Percentiles rank a stretch among this genome's conserved stretches.
These are phyloP conservation scores for Ilex asprella DNA, from an alignment of 257 asterid genomes.

Conservation along the genomic window DNA sequence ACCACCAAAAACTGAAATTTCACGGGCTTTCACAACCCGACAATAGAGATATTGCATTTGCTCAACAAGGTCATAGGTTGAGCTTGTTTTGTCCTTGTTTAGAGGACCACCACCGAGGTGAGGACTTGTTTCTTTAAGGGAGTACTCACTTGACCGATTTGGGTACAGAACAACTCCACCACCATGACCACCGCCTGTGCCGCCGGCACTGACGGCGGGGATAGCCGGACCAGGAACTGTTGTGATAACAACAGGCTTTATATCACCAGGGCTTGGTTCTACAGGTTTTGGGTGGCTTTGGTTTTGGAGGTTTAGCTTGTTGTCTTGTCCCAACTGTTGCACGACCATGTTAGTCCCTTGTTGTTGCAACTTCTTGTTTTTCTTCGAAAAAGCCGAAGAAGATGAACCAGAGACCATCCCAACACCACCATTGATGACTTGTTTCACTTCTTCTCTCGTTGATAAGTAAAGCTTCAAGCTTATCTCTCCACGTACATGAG, in stretches of 20 bases:
- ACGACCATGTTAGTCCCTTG: slow-evolving; percentile 43
- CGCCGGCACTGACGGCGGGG: slow-evolving; percentile 23
- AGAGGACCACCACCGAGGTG: slow-evolving; percentile 56
- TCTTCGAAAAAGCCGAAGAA: slow-evolving; percentile 27
- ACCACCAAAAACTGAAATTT: slow-evolving; percentile 41
- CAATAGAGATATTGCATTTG: slow-evolving; percentile 85
- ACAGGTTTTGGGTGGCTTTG: slow-evolving; percentile 41
- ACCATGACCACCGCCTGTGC: slow-evolving; percentile 23
- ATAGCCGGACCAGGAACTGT: slow-evolving; percentile 38
- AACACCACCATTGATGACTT: slow-evolving; percentile 22
- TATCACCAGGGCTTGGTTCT: slow-evolving; percentile 48
- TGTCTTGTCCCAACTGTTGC: slow-evolving; percentile 21
- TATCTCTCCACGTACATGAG: slow-evolving; percentile 84
- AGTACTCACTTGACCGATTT: slow-evolving; percentile 35
- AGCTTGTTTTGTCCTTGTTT: slow-evolving; percentile 55
- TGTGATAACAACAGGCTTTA: slow-evolving; percentile 65
- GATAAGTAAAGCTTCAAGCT: slow-evolving; percentile 63
- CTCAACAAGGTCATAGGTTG: slow-evolving; percentile 77
- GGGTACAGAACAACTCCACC: slow-evolving; percentile 21
- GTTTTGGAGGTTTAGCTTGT: slow-evolving; percentile 30
- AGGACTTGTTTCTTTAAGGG: slow-evolving; percentile 72
- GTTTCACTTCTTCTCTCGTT: slow-evolving; percentile 55
- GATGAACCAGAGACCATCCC: slow-evolving; percentile 2
- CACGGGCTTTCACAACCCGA: slow-evolving; percentile 56
- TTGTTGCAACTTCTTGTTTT: slow-evolving; percentile 56